phyloP scores from a whole-genome alignment of 805 yeast species.

The Pachysolen tannophilus region DNA sequence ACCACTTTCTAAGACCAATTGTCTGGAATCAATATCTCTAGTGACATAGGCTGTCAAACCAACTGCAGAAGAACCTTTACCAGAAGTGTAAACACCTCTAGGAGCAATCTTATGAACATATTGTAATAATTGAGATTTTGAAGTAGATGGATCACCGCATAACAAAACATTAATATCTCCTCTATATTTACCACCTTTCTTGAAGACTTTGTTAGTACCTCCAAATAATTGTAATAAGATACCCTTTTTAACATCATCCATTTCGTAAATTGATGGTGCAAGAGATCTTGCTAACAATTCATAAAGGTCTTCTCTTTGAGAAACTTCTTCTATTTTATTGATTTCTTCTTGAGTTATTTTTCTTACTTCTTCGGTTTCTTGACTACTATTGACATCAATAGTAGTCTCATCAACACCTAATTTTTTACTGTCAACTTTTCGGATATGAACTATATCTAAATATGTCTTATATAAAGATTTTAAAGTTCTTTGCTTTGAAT shows the following conservation, averaged over 20 bases:
- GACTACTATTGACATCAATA: constrained; percentile 47
- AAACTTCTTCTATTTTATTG: constrained; percentile 47
- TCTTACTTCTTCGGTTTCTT: constrained; percentile 72
- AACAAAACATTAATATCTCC: constrained; percentile 89
- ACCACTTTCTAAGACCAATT: constrained; percentile 89
- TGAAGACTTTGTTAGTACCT: constrained; percentile 84
- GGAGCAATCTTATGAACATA: constrained; percentile 98
- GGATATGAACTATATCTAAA: constrained; percentile 88
- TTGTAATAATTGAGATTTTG: constrained; percentile 89
- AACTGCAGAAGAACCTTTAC: constrained; percentile 98
- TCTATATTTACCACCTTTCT: constrained; percentile 89
- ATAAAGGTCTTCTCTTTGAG: constrained; percentile 72
- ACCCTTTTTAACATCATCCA: constrained; percentile 96
- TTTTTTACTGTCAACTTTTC: constrained; percentile 75
- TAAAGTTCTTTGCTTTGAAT: constrained; percentile 75
- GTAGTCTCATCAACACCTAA: constrained; percentile 77
- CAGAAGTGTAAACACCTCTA: constrained; percentile 95
- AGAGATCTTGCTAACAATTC: constrained; percentile 81
- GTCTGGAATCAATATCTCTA: constrained; percentile 88
- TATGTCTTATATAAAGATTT: constrained; percentile 86
- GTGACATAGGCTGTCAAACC: constrained; percentile 98
- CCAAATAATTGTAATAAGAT: constrained; percentile 88
- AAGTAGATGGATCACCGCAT: constrained; percentile 98
- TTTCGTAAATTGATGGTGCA: constrained; percentile 95
- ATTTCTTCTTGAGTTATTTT: constrained; percentile 64